A percentile compares a stretch with the other conserved stretches of the same genome.
Conservation (phyloP, 202 grass and related monocot species). For the Digitaria exilis region DNA sequence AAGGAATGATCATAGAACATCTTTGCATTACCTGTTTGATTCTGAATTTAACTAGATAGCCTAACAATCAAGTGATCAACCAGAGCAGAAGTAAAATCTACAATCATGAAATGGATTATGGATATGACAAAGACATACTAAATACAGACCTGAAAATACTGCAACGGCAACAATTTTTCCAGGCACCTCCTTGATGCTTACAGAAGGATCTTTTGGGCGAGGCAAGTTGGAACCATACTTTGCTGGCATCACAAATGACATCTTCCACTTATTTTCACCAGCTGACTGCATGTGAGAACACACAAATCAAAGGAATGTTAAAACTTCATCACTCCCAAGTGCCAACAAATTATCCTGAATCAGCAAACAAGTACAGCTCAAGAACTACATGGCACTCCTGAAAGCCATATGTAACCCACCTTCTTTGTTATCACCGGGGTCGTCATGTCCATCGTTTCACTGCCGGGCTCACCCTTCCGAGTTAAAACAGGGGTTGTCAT, state of each 20-base stretch:
- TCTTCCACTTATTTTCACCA: conserved; percentile 68
- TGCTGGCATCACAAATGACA: conserved; percentile 96
- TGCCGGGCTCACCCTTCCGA: conserved; percentile 43
- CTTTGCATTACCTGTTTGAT: background rate
- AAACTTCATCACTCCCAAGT: background rate
- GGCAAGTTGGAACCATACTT: conserved; percentile 87
- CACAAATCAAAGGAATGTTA: conserved; percentile 12
- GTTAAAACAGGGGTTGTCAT: conserved; percentile 95
- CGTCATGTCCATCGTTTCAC: conserved; percentile 92
- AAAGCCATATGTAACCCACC: conserved; percentile 28
- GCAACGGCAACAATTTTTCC: conserved; percentile 69
- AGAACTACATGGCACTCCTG: background rate
- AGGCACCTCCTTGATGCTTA: conserved; percentile 77
- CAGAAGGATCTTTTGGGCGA: conserved; percentile 73
- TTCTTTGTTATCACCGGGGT: conserved; percentile 89
- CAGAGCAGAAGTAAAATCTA: background rate
- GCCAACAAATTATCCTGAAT: background rate
- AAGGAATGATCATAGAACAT: background rate
- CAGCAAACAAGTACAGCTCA: conserved; percentile 15
- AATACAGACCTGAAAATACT: conserved; percentile 71
- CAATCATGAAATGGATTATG: background rate
- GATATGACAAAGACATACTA: background rate
- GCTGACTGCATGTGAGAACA: conserved; percentile 46
- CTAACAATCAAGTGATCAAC: conserved; percentile 12
- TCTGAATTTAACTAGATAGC: conserved; percentile 4